Base-by-base conservation (phyloP, 768 basidiomycete species). In the Auricularia auricula-judae region DNA sequence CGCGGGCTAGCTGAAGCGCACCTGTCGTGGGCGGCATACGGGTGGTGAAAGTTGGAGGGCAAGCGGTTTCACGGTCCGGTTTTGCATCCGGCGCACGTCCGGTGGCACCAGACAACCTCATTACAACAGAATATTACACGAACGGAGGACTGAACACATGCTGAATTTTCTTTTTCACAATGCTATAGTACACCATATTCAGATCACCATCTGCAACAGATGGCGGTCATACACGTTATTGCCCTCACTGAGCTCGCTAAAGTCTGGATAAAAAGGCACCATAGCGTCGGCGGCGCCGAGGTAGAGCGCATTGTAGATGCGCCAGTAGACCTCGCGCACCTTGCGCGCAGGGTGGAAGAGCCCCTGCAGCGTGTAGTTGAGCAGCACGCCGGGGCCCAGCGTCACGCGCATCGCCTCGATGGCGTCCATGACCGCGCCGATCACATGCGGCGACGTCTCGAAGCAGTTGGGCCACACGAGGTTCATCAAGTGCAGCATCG, bases 391-490 rank as follows among this genome's bases (percentile, higher is more conserved):
- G 0, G 96, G 93, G 1, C 97, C 97, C 51, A 98, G 80, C 7
- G 94, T 93, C 51, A 98, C 90, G 29, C 95, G 84, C 94, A 98
- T 98, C 1, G 92, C 91, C 76, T 98, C 97, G 70, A 99, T 82
- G 0, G 97, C 97, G 61, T 98, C 97, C 92, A 98, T 95, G 53
- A 98, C 92, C 4, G 94, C 92, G 36, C 93, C 93, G 67, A 98
- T 98, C 66, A 99, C 95, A 76, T 99, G 97, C 4, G 97, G 97
- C 14, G 89, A 93, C 1, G 95, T 96, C 79, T 98, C 96, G 74
- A 98, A 98, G 75, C 94, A 95, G 73, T 98, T 98, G 1, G 97
- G 97, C 95, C 95, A 98, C 14, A 98, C 91, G 34, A 99, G 84
- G 74, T 99, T 99, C 88, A 98, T 92, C 61, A 98, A 77, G 72